A percentile compares a stretch with the other conserved stretches of the same genome.
Evolutionary conservation across 129 eudicot genomes (phyloP).

Genomic region (Erigeron canadensis): DNA sequence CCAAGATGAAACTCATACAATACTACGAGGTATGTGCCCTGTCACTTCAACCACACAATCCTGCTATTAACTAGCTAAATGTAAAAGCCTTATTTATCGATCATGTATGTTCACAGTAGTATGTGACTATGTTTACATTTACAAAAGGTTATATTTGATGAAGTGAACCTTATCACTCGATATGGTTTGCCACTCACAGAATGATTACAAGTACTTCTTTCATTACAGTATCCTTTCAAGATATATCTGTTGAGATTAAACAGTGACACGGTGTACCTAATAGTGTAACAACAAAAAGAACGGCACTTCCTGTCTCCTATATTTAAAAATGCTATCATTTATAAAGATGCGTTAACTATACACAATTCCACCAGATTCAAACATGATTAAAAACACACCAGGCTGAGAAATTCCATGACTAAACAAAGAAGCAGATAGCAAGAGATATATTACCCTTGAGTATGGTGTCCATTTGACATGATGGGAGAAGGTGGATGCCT

Average conservation of each 20-base stretch:
- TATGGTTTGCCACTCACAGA: neutral
- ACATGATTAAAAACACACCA: conserved; percentile 5
- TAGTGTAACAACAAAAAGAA: conserved; percentile 10
- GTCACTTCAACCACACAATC: conserved; percentile 8
- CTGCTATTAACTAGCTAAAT: conserved; percentile 5
- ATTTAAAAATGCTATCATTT: conserved; percentile 6
- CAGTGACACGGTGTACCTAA: conserved; percentile 7
- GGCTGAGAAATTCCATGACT: conserved; percentile 11
- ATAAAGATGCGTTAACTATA: neutral
- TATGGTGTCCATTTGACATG: conserved; percentile 52
- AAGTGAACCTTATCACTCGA: conserved; percentile 1
- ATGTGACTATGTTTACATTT: neutral
- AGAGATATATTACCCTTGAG: conserved; percentile 47
- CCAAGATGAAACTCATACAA: neutral
- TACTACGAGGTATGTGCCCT: neutral
- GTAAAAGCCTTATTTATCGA: neutral
- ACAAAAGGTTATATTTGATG: neutral
- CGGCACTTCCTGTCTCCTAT: conserved; percentile 1
- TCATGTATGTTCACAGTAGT: neutral
- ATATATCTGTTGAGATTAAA: neutral
- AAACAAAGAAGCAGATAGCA: conserved; percentile 10
- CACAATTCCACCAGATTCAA: conserved; percentile 17
- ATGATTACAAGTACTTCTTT: neutral
- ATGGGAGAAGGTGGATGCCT: conserved; percentile 89
- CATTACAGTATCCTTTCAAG: neutral